Percentiles rank a stretch among this genome's conserved stretches.
Evolutionary conservation across 75 land plant species (phyloP).

Genomic region (Isoetes taiwanensis): DNA sequence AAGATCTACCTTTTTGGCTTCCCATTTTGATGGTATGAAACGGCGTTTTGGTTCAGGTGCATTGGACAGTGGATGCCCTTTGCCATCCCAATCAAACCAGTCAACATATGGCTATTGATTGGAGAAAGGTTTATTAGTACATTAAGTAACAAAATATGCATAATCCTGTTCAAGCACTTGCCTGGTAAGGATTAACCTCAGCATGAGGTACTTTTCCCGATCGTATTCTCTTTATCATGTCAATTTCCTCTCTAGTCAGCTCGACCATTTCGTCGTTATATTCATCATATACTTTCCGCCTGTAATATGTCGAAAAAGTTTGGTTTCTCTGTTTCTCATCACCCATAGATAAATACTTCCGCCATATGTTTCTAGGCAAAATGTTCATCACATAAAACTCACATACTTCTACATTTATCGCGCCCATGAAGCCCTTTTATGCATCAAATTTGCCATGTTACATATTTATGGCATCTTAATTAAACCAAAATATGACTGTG

Average conservation of each 20-base stretch:
- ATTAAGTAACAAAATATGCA: too few species aligned
- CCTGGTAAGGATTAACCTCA: constrained; percentile 73
- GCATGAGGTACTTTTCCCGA: constrained; percentile 85
- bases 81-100: constrained; percentile 83
- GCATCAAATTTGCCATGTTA: too few species aligned
- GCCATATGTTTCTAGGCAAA: too few species aligned
- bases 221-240: constrained; percentile 40
- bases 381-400: too few species aligned
- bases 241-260: constrained; percentile 58
- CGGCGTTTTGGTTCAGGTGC: constrained; percentile 98
- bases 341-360: too few species aligned
- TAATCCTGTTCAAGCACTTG: constrained; percentile 14
- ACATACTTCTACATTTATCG: too few species aligned
- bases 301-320: too few species aligned
- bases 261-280: constrained; percentile 93
- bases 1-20: constrained; percentile 67
- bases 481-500: too few species aligned
- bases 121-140: too few species aligned
- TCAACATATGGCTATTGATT: constrained; percentile 98
- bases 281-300: constrained; percentile 87
- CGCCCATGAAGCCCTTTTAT: too few species aligned
- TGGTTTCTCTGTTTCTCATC: too few species aligned
- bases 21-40: constrained; percentile 97
- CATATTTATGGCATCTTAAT: too few species aligned
- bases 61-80: constrained; percentile 75